Evolutionary conservation across 2,329 filamentous ascomycete species (phyloP), one percentile per base, ranked within the genome.

Genomic region (Verticillium nubilum): DNA sequence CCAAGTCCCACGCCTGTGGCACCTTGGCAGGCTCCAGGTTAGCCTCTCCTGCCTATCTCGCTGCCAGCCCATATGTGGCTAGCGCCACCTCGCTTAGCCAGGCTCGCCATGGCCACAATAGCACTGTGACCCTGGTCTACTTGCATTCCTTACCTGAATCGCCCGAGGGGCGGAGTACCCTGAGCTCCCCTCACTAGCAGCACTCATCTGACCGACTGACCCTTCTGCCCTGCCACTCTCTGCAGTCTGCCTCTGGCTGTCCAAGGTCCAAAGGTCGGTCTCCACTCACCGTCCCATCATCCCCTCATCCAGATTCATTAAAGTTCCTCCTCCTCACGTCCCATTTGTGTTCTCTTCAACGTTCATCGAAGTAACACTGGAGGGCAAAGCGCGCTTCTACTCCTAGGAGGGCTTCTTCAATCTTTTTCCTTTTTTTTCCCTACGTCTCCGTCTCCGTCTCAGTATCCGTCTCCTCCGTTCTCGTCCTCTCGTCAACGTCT

Each of bases 391-490:
- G 52, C 27, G 25, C 26, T 28, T 28, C 52, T 29, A 53, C 27
- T 25, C 27, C 25, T 29, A 53, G 52, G 52, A 53, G 52, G 52
- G 52, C 52, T 53, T 29, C 52, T 53, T 53, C 27, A 27, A 26
- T 53, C 52, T 29, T 27, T 53, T 53, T 53, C 27, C 52, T 70
- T 65, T 62, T 64, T 66, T 66, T 59, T 31, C 28, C 58, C 52
- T 33, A 50, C 52, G 47, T 28, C 54, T 62, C 61, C 53, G 61
- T 63, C 58, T 63, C 60, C 52, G 57, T 50, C 61, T 60, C 62
- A 9, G 29, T 31, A 9, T 31, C 29, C 29, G 29, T 31, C 29
- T 31, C 29, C 29, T 9, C 29, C 29, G 29, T 31, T 31, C 29
- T 31, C 29, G 29, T 31, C 29, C 29, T 31, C 29, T 31, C 29